Evolutionary conservation across 805 yeast species (phyloP).

Genomic region (Jamesozyma rosinii): DNA sequence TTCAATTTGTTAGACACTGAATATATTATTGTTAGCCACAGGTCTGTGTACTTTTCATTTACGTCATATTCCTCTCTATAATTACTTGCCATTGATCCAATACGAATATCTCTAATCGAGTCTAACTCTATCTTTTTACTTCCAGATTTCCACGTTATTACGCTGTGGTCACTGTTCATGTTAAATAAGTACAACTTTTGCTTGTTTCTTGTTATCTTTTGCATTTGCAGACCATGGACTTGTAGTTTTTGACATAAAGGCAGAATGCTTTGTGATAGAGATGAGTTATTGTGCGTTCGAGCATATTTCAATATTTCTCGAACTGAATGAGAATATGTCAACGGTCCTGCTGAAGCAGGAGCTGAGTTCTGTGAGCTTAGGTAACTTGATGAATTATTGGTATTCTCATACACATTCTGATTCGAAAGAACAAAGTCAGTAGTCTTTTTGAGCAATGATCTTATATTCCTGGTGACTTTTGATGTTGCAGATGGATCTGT

Average conservation of each 20-base stretch:
- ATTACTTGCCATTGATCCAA: constrained; percentile 66
- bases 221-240: constrained; percentile 17
- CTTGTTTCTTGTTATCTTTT: constrained; percentile 26
- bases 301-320: constrained; percentile 10
- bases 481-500: neutral
- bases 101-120: constrained; percentile 29
- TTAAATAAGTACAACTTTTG: constrained; percentile 17
- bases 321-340: constrained; percentile 18
- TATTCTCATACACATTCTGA: neutral
- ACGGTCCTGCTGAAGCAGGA: constrained; percentile 14
- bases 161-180: constrained; percentile 13
- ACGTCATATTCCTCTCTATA: constrained; percentile 80
- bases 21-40: constrained; percentile 80
- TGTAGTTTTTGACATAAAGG: constrained; percentile 9
- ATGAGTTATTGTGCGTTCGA: constrained; percentile 2
- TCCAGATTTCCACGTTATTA: constrained; percentile 25
- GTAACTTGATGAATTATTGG: neutral
- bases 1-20: constrained; percentile 56
- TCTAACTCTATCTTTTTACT: constrained; percentile 25
- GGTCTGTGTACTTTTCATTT: constrained; percentile 49
- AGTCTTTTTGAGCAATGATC: constrained; percentile 1
- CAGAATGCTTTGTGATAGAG: constrained; percentile 7
- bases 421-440: constrained; percentile 1
- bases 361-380: neutral
- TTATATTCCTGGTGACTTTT: constrained; percentile 1